Percentiles rank a stretch among this genome's conserved stretches.
These are phyloP conservation scores for Mycena maculata DNA, from an alignment of 768 basidiomycete genomes.

Conservation along the genomic window DNA sequence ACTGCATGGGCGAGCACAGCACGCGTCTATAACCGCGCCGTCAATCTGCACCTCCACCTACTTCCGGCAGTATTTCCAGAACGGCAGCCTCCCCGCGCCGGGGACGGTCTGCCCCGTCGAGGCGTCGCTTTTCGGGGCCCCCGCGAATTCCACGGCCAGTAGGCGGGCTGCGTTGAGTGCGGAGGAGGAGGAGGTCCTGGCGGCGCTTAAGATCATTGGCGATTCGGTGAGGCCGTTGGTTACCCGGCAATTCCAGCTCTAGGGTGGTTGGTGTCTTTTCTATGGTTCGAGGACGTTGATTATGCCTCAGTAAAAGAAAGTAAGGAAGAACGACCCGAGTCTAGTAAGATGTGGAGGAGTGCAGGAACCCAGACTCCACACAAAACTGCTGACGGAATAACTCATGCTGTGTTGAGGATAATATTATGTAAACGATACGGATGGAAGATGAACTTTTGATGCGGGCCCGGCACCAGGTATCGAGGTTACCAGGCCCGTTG, in stretches of 20 bases:
- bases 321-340: too few relatives aligned
- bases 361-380: too few relatives aligned
- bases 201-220: conserved; percentile 1
- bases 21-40: conserved; percentile 31
- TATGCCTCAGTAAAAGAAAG: too few relatives aligned
- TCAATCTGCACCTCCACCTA: conserved; percentile 37
- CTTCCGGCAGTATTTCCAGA: conserved; percentile 37
- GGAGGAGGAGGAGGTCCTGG: conserved; percentile 5
- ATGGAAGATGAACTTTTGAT: too few relatives aligned
- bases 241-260: background rate
- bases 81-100: conserved; percentile 38
- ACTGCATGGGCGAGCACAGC: conserved; percentile 7
- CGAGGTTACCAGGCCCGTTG: too few relatives aligned
- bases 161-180: background rate
- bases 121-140: conserved; percentile 22
- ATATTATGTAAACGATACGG: too few relatives aligned
- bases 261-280: background rate
- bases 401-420: too few relatives aligned
- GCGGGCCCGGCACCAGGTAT: too few relatives aligned
- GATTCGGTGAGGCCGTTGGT: conserved; percentile 9
- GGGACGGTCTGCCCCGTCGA: conserved; percentile 40
- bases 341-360: too few relatives aligned
- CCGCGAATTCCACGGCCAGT: background rate
- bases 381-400: too few relatives aligned
- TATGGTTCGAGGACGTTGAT: too few relatives aligned